Evolutionary conservation across 192 early-diverging fungal species (phyloP), one percentile per base, ranked within the genome.

Genomic region (Entomortierella beljakovae): DNA sequence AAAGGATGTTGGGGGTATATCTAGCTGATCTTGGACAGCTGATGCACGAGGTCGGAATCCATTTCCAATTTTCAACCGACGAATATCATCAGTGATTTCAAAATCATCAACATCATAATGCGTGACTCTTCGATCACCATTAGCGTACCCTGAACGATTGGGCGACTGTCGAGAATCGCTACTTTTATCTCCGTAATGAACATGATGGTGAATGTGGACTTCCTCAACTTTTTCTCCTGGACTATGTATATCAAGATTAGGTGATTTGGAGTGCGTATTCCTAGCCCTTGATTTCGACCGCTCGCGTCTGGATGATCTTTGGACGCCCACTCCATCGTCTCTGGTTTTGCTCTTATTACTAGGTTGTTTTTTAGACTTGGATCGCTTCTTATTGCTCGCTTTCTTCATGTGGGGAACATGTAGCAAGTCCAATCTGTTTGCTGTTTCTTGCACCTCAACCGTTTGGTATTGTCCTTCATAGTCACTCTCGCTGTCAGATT

Each of bases 171-270:
- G 33, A 5, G 5, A 7, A 16, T 11, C 33, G 2, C 22, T 23
- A 20, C 37, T 59, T 0, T 54, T 61, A 20, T 61, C 65, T 16
- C 52, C 46, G 46, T 61, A 77, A 18, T 77, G 56, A 34, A 68
- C 60, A 20, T 69, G 73, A 38, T 68, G 73, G 26, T 77, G 73
- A 52, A 77, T 68, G 31, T 77, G 73, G 18, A 77, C 73, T 32
- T 76, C 65, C 37, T 76, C 73, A 26, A 64, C 53, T 26, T 64
- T 68, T 22, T 68, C 73, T 9, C 53, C 48, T 16, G 29, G 0
- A 23, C 50, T 56, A 23, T 40, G 56, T 28, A 28, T 46, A 18
- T 66, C 64, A 10, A 51, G 57, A 22, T 51, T 58, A 4, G 37
- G 38, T 1, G 57, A 54, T 25, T 74, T 74, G 32, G 62, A 64